phyloP scores from a whole-genome alignment of 176 grass and related monocot species.

The Oryza australiensis region DNA sequence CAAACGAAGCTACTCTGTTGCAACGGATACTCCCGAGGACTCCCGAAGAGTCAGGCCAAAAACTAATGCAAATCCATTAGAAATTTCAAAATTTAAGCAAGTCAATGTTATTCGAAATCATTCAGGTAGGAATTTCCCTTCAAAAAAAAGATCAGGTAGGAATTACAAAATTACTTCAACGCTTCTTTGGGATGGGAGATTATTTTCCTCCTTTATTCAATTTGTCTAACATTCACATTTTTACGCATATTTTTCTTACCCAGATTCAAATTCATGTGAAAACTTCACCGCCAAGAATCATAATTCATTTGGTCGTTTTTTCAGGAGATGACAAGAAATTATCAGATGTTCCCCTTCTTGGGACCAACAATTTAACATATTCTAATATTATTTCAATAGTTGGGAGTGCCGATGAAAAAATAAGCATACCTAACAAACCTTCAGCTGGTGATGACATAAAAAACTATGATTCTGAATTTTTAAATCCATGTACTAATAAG shows the following conservation, averaged over 20 bases:
- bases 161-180: not conserved
- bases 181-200: not conserved
- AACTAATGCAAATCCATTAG: constrained; percentile 43
- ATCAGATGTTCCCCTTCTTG: constrained; percentile 19
- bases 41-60: constrained; percentile 58
- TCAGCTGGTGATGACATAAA: constrained; percentile 14
- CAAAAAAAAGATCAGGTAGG: too few relatives aligned
- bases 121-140: constrained; percentile 36
- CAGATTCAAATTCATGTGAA: constrained; percentile 23
- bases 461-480: constrained; percentile 8
- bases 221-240: not conserved
- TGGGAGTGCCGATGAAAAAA: constrained; percentile 24
- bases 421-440: constrained; percentile 22
- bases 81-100: constrained; percentile 59
- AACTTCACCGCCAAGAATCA: constrained; percentile 5
- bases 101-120: constrained; percentile 46
- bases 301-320: not conserved
- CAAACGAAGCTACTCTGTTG: constrained; percentile 55
- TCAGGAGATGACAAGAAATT: constrained; percentile 26
- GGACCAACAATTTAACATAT: constrained; percentile 29
- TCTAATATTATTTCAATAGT: constrained; percentile 41
- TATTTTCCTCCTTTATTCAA: not conserved
- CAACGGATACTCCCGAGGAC: constrained; percentile 31
- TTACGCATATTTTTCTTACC: constrained; percentile 6
- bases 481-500: constrained; percentile 27